phyloP scores from a whole-genome alignment of 2,329 filamentous ascomycete species.

The Apiospora phragmitis region DNA sequence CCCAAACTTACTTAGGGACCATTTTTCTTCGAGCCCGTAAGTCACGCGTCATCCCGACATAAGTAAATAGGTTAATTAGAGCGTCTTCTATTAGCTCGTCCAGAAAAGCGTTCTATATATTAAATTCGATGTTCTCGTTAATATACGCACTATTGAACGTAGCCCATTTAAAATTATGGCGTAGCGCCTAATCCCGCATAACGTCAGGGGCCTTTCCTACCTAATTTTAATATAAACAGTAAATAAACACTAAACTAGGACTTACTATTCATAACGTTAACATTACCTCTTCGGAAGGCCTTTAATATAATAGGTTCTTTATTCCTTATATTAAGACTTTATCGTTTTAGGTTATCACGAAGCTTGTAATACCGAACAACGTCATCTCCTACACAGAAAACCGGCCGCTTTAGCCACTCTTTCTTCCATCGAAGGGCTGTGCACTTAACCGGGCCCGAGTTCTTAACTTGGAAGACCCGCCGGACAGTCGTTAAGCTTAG shows the following conservation, averaged over 20 bases:
- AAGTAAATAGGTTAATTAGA: too few relatives aligned
- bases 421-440: conserved; percentile 2
- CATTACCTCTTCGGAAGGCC: conserved; percentile 21
- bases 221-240: too few relatives aligned
- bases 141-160: too few relatives aligned
- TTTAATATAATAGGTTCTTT: conserved; percentile 20
- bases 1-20: too few relatives aligned
- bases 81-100: too few relatives aligned
- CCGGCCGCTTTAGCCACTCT: too few relatives aligned
- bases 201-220: too few relatives aligned
- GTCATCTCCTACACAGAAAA: conserved; percentile 12
- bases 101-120: too few relatives aligned
- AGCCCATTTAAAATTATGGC: conserved; percentile 26
- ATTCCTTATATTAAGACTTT: conserved; percentile 25
- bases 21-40: conserved; percentile 26
- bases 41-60: too few relatives aligned
- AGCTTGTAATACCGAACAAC: conserved; percentile 28
- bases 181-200: conserved; percentile 32
- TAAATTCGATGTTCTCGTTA: conserved; percentile 25
- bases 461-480: background rate
- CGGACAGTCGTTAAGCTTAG: too few relatives aligned
- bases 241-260: too few relatives aligned
- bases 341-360: conserved; percentile 24
- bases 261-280: conserved; percentile 25
- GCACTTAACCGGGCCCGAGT: background rate